Evolutionary conservation across 2,329 filamentous ascomycete genomes (phyloP).

Genomic region (Xylaria sp.): DNA sequence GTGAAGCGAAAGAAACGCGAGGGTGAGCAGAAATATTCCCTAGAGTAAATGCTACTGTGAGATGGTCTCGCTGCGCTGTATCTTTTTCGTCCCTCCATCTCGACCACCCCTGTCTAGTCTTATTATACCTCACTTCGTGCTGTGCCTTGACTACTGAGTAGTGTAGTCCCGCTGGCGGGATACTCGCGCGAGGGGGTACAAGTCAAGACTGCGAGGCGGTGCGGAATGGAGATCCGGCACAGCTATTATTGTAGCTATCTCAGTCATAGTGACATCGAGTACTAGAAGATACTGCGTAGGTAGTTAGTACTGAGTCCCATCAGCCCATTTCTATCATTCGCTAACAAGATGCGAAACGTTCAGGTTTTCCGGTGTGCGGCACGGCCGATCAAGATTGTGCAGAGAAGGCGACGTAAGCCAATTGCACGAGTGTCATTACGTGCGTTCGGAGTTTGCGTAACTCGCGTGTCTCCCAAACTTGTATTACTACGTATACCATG

Average conservation of each 20-base stretch:
- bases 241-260: constrained; percentile 25
- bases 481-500: constrained; percentile 33
- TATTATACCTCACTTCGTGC: constrained; percentile 33
- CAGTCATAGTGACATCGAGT: constrained; percentile 26
- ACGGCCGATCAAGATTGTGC: constrained; percentile 29
- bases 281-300: constrained; percentile 1
- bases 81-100: constrained; percentile 34
- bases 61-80: constrained; percentile 37
- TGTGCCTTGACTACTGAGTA: constrained; percentile 16
- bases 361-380: constrained; percentile 17
- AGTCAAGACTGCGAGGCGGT: constrained; percentile 7
- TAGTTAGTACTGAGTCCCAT: constrained; percentile 24
- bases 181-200: constrained; percentile 28
- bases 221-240: constrained; percentile 25
- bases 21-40: constrained; percentile 13
- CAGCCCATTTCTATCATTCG: constrained; percentile 24
- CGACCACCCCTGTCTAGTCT: constrained; percentile 23
- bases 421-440: constrained; percentile 29
- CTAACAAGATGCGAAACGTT: constrained; percentile 22
- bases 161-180: constrained; percentile 20
- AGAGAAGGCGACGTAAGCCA: constrained; percentile 27
- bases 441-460: constrained; percentile 35
- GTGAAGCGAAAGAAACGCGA: constrained; percentile 13
- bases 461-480: constrained; percentile 30
- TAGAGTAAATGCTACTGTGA: constrained; percentile 37